Evolutionary conservation across 306 rosid genomes (phyloP).

Genomic region (Rosa multiflora): DNA sequence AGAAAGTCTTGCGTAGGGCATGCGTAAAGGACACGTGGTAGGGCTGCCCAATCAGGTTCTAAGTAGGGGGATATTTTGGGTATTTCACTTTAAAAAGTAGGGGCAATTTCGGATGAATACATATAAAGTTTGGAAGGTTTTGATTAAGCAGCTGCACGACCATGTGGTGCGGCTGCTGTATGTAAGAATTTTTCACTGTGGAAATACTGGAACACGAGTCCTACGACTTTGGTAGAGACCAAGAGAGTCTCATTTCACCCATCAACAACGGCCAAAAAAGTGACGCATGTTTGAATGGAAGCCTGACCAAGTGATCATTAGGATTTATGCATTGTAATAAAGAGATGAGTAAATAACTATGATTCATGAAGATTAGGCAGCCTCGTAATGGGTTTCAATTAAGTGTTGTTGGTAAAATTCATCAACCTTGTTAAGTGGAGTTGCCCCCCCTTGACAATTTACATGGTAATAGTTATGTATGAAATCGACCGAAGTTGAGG

Average conservation of each 20-base stretch:
- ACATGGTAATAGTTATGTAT: constrained; percentile 6
- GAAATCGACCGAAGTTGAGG: constrained; percentile 15
- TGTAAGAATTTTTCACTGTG: too few relatives aligned
- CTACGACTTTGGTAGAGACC: neutral
- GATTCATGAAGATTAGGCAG: constrained; percentile 9
- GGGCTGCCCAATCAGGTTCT: too few relatives aligned
- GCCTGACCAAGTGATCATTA: neutral
- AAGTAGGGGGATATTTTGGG: too few relatives aligned
- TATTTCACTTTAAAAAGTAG: too few relatives aligned
- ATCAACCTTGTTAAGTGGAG: constrained; percentile 5
- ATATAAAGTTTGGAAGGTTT: too few relatives aligned
- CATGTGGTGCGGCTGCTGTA: too few relatives aligned
- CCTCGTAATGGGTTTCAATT: constrained; percentile 7
- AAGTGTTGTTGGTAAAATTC: constrained; percentile 15
- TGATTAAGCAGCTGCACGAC: too few relatives aligned
- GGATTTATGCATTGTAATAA: neutral
- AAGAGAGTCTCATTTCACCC: neutral
- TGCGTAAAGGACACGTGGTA: too few relatives aligned
- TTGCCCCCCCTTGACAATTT: constrained; percentile 1
- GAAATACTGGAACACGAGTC: too few relatives aligned
- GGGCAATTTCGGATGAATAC: too few relatives aligned
- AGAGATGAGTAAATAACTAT: neutral
- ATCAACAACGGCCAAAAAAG: neutral
- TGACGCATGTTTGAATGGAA: neutral
- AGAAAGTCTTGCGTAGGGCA: too few relatives aligned